Evolutionary conservation across 2,329 filamentous ascomycete genomes (phyloP).

Genomic region (Xylariaceae sp.): DNA sequence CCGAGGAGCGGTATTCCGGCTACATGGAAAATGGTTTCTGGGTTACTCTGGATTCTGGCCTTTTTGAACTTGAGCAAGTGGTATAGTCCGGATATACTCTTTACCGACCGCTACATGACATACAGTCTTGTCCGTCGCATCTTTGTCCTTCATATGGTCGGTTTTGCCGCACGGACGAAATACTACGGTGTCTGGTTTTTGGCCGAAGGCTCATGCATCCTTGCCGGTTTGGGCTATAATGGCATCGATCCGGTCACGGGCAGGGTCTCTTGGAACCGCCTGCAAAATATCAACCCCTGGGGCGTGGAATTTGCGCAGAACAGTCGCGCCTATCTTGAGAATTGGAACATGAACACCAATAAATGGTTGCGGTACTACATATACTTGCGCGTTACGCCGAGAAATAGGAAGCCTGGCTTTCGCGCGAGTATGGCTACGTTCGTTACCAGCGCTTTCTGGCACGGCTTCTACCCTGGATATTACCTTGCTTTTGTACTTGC

Average conservation of each 20-base stretch:
- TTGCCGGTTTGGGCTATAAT: conserved; percentile 90
- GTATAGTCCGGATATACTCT: conserved; percentile 60
- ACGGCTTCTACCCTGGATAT: conserved; percentile 96
- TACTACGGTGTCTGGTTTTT: conserved; percentile 96
- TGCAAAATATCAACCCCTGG: conserved; percentile 84
- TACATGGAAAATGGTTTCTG: conserved; percentile 64
- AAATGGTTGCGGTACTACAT: conserved; percentile 94
- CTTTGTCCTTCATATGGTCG: conserved; percentile 77
- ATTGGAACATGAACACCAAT: conserved; percentile 99
- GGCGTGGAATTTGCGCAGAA: conserved; percentile 88
- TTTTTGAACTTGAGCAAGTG: conserved; percentile 68
- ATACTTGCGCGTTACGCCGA: conserved; percentile 89
- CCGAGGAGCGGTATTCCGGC: conserved; percentile 86
- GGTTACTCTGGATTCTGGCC: conserved; percentile 70
- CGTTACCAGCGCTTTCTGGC: conserved; percentile 91
- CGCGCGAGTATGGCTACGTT: conserved; percentile 91
- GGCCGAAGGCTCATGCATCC: conserved; percentile 89
- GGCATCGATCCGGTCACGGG: conserved; percentile 80
- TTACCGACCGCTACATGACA: conserved; percentile 59
- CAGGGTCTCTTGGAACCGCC: conserved; percentile 78
- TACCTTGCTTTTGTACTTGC: conserved; percentile 87
- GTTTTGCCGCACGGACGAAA: conserved; percentile 76
- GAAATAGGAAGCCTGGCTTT: conserved; percentile 94
- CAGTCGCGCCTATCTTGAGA: conserved; percentile 81
- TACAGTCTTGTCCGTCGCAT: conserved; percentile 67